phyloP scores from a whole-genome alignment of 345 rosid species.

The Populus ilicifolia region DNA sequence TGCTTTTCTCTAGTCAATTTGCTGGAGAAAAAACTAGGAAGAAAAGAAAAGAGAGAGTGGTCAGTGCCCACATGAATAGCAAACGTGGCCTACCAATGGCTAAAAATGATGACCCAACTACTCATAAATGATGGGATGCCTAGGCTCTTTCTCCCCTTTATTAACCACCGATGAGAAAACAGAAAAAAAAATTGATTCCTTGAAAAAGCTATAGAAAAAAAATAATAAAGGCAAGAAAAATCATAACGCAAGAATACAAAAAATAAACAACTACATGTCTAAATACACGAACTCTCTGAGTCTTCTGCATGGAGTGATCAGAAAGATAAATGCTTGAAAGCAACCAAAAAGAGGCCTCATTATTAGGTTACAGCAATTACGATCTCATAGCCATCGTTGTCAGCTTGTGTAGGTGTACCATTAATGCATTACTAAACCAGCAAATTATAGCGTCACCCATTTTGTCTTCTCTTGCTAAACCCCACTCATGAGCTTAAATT shows the following conservation, averaged over 20 bases:
- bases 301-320: conserved; percentile 16
- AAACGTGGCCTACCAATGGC: conserved; percentile 35
- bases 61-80: conserved; percentile 14
- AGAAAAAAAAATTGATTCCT: background rate
- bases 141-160: background rate
- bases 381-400: conserved; percentile 15
- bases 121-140: conserved; percentile 9
- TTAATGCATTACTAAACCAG: conserved; percentile 18
- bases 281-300: background rate
- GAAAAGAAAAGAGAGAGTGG: background rate
- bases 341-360: conserved; percentile 32
- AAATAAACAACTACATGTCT: background rate
- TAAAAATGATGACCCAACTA: conserved; percentile 43
- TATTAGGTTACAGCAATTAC: conserved; percentile 27
- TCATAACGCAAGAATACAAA: background rate
- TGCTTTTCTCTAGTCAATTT: background rate
- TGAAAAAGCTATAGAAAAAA: background rate
- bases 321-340: conserved; percentile 35
- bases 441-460: background rate
- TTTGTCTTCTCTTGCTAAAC: background rate
- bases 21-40: background rate
- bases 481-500: background rate
- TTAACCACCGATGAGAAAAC: background rate
- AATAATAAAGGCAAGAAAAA: no score
- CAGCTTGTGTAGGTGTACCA: conserved; percentile 28